phyloP scores from a whole-genome alignment of 768 basidiomycete genomes.

The Naganishia randhawae region DNA sequence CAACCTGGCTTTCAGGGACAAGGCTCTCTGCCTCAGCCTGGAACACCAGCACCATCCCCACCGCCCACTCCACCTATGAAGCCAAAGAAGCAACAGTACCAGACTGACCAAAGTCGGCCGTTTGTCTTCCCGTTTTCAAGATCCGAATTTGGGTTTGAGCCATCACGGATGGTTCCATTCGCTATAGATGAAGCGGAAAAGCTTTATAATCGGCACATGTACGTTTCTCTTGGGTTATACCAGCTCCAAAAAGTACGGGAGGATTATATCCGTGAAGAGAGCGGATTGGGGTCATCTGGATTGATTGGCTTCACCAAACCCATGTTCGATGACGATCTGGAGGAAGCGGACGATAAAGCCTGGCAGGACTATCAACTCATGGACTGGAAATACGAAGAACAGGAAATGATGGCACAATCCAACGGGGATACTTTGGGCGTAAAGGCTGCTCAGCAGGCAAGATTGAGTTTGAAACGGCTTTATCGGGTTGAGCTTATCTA shows the following conservation, averaged over 20 bases:
- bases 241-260: conserved; percentile 96
- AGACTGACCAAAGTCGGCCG: conserved; percentile 89
- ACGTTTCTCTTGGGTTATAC: conserved; percentile 76
- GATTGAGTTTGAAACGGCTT: conserved; percentile 67
- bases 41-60: conserved; percentile 86
- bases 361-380: conserved; percentile 26
- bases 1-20: conserved; percentile 18
- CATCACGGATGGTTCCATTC: conserved; percentile 75
- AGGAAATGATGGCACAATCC: conserved; percentile 42
- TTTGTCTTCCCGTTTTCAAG: conserved; percentile 94
- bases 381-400: conserved; percentile 41
- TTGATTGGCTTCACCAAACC: conserved; percentile 43
- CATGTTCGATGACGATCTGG: conserved; percentile 31
- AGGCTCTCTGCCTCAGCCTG: conserved; percentile 53
- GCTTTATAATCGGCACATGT: conserved; percentile 83
- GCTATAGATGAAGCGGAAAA: conserved; percentile 94
- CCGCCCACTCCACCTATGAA: conserved; percentile 62
- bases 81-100: conserved; percentile 97
- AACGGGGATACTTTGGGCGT: conserved; percentile 28
- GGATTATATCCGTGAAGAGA: conserved; percentile 89
- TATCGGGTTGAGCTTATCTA: conserved; percentile 90
- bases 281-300: conserved; percentile 64
- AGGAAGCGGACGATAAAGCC: conserved; percentile 32
- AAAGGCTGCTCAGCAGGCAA: conserved; percentile 39
- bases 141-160: conserved; percentile 50